phyloP scores from a whole-genome alignment of 192 early-diverging fungal species.

The Dissophora globulifera region DNA sequence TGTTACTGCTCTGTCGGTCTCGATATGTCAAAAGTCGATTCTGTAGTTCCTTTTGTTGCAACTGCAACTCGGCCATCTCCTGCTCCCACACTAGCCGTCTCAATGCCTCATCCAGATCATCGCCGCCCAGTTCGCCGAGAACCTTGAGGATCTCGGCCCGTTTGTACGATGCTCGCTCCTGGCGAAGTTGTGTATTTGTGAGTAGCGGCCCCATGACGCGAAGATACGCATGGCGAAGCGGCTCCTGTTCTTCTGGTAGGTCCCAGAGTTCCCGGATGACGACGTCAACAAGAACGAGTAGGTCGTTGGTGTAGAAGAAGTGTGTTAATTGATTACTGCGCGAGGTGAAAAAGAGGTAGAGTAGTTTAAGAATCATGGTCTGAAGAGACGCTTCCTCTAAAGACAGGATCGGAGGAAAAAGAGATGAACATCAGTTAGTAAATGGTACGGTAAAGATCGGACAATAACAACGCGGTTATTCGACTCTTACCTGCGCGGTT shows the following conservation, averaged over 20 bases:
- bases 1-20: conserved; percentile 35
- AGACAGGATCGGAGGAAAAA: neutral
- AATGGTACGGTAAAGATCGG: too few species aligned
- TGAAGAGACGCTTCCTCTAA: conserved; percentile 64
- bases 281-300: conserved; percentile 88
- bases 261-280: conserved; percentile 84
- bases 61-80: conserved; percentile 6
- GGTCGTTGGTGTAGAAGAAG: conserved; percentile 95
- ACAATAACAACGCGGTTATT: too few species aligned
- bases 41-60: neutral
- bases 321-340: conserved; percentile 57
- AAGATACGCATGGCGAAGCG: conserved; percentile 76
- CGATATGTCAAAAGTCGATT: conserved; percentile 25
- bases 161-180: conserved; percentile 56
- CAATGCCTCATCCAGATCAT: conserved; percentile 13
- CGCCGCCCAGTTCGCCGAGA: conserved; percentile 54
- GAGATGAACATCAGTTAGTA: neutral
- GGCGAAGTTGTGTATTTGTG: conserved; percentile 66
- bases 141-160: conserved; percentile 57
- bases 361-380: conserved; percentile 73
- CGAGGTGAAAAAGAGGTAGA: conserved; percentile 76
- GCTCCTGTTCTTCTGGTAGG: conserved; percentile 72
- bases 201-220: conserved; percentile 72
- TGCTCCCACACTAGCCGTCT: conserved; percentile 27
- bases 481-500: conserved; percentile 88